Conservation (phyloP, 495 filamentous ascomycete species). For the Emericellopsis terricola region DNA sequence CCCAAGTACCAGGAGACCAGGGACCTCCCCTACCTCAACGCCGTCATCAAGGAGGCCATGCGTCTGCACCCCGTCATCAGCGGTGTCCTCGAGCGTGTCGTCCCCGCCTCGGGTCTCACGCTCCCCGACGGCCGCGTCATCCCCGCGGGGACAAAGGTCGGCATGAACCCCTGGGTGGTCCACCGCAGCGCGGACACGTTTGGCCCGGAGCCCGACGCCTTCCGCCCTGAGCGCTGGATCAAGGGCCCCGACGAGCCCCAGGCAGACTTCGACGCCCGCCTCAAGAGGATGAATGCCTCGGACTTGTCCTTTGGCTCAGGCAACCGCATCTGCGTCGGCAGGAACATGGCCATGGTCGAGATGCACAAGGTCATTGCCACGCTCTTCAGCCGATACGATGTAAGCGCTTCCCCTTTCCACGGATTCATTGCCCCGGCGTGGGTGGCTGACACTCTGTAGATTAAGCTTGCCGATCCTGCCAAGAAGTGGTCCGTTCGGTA, state of each 20-base stretch:
- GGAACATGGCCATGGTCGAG: background rate
- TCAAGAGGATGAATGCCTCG: background rate
- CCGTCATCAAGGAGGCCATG: slow-evolving; percentile 28
- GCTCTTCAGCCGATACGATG: background rate
- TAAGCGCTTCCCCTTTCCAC: background rate
- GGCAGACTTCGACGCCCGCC: background rate
- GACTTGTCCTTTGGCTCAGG: background rate
- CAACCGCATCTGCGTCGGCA: background rate
- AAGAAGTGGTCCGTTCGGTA: background rate
- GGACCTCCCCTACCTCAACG: slow-evolving; percentile 29
- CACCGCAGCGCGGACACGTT: background rate
- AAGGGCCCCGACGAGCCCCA: slow-evolving; percentile 1
- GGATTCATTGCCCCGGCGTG: no score
- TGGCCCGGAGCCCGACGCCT: slow-evolving; percentile 13
- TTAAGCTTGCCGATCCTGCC: background rate
- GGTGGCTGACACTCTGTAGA: background rate
- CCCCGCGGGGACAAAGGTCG: background rate
- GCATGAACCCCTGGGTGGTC: background rate
- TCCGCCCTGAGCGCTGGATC: slow-evolving; percentile 23
- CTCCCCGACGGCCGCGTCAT: background rate
- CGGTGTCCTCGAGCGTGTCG: slow-evolving; percentile 19
- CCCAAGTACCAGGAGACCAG: background rate
- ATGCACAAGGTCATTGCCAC: background rate
- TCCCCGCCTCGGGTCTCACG: slow-evolving; percentile 11
- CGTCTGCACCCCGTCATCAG: slow-evolving; percentile 21